Evolutionary conservation across 805 yeast genomes (phyloP).

Genomic region (Saccharomycopsis synnaedendra): DNA sequence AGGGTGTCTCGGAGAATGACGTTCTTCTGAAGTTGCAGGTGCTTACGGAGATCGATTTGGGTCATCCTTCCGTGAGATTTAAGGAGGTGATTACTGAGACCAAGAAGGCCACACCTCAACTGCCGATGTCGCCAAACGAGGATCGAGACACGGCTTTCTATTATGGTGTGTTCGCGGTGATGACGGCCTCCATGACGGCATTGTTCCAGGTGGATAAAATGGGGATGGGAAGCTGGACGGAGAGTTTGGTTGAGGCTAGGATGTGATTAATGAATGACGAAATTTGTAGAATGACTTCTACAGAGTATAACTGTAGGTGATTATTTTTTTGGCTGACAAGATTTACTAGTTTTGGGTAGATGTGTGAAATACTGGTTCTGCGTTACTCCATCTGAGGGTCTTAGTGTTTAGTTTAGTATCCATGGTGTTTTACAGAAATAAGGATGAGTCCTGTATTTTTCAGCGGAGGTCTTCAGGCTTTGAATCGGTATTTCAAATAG

Average conservation of each 20-base stretch:
- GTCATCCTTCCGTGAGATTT: constrained; percentile 34
- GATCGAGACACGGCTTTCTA: constrained; percentile 21
- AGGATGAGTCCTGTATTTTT: too few relatives aligned
- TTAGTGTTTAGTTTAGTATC: too few relatives aligned
- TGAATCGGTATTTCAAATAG: too few relatives aligned
- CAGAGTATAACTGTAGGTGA: too few relatives aligned
- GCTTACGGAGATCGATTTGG: constrained; percentile 34
- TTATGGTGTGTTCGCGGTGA: constrained; percentile 39
- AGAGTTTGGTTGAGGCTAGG: constrained; percentile 26
- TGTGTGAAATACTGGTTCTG: too few relatives aligned
- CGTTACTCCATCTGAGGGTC: too few relatives aligned
- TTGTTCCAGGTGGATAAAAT: constrained; percentile 41
- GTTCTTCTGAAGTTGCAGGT: constrained; percentile 26
- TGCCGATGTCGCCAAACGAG: neutral
- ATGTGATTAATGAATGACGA: neutral
- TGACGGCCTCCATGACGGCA: constrained; percentile 29
- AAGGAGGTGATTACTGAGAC: constrained; percentile 38
- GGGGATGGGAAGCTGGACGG: constrained; percentile 42
- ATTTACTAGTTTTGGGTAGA: too few relatives aligned
- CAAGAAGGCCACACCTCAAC: constrained; percentile 4
- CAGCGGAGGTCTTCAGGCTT: too few relatives aligned
- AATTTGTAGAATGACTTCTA: too few relatives aligned
- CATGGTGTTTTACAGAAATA: too few relatives aligned
- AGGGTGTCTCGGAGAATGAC: neutral
- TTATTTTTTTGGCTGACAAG: too few relatives aligned